These are phyloP conservation scores for Paraleonurus japonicus DNA, from an alignment of 257 asterid species.

Conservation along the genomic window DNA sequence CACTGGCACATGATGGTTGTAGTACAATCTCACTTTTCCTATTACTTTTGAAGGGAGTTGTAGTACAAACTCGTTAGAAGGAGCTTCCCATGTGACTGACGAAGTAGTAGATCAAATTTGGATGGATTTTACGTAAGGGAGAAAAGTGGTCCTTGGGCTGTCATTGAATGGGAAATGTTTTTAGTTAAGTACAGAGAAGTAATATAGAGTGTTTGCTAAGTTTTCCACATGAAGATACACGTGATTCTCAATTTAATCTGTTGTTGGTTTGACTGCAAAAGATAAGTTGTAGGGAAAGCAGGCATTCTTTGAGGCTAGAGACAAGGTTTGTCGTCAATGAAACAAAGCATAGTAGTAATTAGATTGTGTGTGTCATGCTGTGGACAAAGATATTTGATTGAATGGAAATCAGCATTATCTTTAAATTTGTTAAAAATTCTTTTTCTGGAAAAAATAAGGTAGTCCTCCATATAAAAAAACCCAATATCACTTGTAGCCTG, in stretches of 20 bases:
- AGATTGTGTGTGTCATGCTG: neutral
- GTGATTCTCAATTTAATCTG: neutral
- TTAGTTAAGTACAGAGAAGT: neutral
- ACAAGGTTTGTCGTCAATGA: neutral
- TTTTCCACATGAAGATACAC: neutral
- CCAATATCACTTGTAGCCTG: conserved; percentile 5
- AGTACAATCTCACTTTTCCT: neutral
- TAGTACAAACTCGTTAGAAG: conserved; percentile 10
- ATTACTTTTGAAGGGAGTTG: neutral
- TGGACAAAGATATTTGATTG: neutral
- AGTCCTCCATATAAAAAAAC: neutral
- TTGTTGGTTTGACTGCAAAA: neutral
- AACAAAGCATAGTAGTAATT: neutral
- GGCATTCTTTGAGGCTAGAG: neutral
- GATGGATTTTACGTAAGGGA: conserved; percentile 4
- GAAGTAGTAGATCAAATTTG: neutral
- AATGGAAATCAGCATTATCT: neutral
- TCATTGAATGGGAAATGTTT: neutral
- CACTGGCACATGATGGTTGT: neutral
- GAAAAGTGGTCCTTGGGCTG: neutral
- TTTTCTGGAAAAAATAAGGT: neutral
- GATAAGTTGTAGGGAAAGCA: conserved; percentile 1
- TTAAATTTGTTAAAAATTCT: neutral
- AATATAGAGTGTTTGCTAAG: neutral
- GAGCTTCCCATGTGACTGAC: conserved; percentile 4